A percentile compares a stretch with the other conserved stretches of the same genome.
These are phyloP conservation scores for Colletotrichum falcatum DNA, from an alignment of 2,329 filamentous ascomycete genomes.

Conservation along the genomic window DNA sequence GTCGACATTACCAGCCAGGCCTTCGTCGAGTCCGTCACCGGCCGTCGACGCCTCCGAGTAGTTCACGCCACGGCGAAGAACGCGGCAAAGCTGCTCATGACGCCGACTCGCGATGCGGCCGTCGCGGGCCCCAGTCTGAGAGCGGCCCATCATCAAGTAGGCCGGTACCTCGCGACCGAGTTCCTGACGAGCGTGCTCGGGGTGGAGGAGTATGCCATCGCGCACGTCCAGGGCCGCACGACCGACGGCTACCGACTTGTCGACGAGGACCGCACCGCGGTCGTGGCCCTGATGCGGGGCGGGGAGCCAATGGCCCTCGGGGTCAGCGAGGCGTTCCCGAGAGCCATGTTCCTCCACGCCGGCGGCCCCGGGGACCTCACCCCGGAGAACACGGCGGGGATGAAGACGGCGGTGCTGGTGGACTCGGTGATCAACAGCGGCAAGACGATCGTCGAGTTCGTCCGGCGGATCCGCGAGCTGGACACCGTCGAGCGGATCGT, in stretches of 20 bases:
- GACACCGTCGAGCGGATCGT: constrained; percentile 59
- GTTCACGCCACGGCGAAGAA: constrained; percentile 59
- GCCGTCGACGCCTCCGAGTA: constrained; percentile 41
- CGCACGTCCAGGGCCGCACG: constrained; percentile 62
- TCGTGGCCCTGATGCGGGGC: constrained; percentile 71
- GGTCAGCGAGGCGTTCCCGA: constrained; percentile 64
- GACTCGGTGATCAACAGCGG: constrained; percentile 73
- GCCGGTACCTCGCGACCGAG: constrained; percentile 65
- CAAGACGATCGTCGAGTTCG: constrained; percentile 60
- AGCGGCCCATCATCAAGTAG: constrained; percentile 61
- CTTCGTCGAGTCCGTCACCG: constrained; percentile 46
- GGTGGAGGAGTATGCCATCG: constrained; percentile 60
- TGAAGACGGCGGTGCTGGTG: constrained; percentile 62
- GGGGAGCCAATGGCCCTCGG: constrained; percentile 72
- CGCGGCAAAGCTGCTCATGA: constrained; percentile 62
- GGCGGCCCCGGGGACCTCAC: constrained; percentile 55
- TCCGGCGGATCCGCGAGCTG: constrained; percentile 58
- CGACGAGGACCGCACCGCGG: constrained; percentile 61
- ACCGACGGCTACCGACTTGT: constrained; percentile 59
- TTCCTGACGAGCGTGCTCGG: constrained; percentile 61
- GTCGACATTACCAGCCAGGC: constrained; percentile 41
- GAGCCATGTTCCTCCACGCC: constrained; percentile 64
- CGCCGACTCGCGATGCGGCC: constrained; percentile 63
- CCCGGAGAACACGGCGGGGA: constrained; percentile 53
- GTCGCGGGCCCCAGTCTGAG: constrained; percentile 59